A percentile compares a stretch with the other conserved stretches of the same genome.
Conservation (phyloP, 2,329 filamentous ascomycete species). For the Fusarium sambucinum region DNA sequence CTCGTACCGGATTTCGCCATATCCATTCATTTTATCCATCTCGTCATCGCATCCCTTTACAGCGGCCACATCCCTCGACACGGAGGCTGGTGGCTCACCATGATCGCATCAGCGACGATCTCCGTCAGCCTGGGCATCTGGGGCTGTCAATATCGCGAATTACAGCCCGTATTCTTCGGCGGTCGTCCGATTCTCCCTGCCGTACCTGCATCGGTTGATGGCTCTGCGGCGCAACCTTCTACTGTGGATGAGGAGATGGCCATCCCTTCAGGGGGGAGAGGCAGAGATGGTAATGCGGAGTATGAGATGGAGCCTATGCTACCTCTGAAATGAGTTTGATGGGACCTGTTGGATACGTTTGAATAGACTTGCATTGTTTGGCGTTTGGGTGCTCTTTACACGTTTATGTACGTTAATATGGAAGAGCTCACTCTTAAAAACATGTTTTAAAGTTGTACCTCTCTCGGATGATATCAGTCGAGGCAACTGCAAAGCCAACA, state of each 20-base stretch:
- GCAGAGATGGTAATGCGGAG: slow-evolving; percentile 67
- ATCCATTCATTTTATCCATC: slow-evolving; percentile 86
- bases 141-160: slow-evolving; percentile 90
- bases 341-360: slow-evolving; percentile 30
- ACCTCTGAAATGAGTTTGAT: slow-evolving; percentile 39
- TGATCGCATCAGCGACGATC: slow-evolving; percentile 60
- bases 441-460: not conserved
- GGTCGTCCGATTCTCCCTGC: slow-evolving; percentile 61
- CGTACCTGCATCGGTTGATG: slow-evolving; percentile 23
- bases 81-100: slow-evolving; percentile 85
- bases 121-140: slow-evolving; percentile 79
- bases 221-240: slow-evolving; percentile 33
- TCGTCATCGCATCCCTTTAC: slow-evolving; percentile 82
- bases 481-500: not conserved
- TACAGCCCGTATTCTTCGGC: slow-evolving; percentile 89
- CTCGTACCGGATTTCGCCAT: slow-evolving; percentile 95
- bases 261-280: slow-evolving; percentile 64
- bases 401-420: slow-evolving; percentile 18
- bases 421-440: slow-evolving; percentile 2
- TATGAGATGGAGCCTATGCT: slow-evolving; percentile 72
- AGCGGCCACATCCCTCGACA: slow-evolving; percentile 80
- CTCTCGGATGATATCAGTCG: not conserved
- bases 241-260: slow-evolving; percentile 62
- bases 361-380: slow-evolving; percentile 52
- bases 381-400: slow-evolving; percentile 47